phyloP scores from a whole-genome alignment of 2,329 filamentous ascomycete genomes.

The Thermothelomyces thermophilus region DNA sequence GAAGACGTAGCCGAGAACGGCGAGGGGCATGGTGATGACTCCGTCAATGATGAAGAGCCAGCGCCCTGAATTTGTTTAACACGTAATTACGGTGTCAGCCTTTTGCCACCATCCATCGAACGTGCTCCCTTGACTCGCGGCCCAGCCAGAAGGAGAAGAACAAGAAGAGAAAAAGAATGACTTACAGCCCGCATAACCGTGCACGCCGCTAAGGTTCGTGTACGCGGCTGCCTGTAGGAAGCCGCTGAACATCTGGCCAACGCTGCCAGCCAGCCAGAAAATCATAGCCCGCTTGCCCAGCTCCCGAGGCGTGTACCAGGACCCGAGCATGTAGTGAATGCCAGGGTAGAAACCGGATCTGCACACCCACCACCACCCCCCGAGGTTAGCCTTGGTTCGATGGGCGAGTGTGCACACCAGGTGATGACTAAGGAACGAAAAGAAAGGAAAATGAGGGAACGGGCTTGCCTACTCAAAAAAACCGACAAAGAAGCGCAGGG shows the following conservation, averaged over 20 bases:
- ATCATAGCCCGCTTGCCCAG: slow-evolving; percentile 1
- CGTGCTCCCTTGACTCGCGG: too few species aligned
- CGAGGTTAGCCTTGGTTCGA: too few species aligned
- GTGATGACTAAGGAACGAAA: too few species aligned
- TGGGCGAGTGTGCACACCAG: too few species aligned
- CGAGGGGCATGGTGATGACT: background rate
- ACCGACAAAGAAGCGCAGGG: background rate
- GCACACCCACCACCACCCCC: too few species aligned
- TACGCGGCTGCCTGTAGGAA: background rate
- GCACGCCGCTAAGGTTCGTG: background rate
- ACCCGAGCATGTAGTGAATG: background rate
- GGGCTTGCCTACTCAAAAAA: background rate
- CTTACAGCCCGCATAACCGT: background rate
- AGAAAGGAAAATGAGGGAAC: too few species aligned
- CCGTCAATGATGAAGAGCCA: slow-evolving; percentile 3
- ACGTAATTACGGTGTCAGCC: background rate
- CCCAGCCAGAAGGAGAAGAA: too few species aligned
- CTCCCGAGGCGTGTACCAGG: background rate
- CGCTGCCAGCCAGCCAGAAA: background rate
- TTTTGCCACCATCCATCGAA: too few species aligned
- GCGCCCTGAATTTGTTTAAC: background rate
- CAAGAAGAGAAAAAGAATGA: too few species aligned
- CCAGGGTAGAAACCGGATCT: slow-evolving; percentile 1
- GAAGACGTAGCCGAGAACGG: background rate
- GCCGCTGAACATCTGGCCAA: background rate